Conservation (phyloP, 2,329 filamentous ascomycete genomes). For the Exutisphaerella laricina region DNA sequence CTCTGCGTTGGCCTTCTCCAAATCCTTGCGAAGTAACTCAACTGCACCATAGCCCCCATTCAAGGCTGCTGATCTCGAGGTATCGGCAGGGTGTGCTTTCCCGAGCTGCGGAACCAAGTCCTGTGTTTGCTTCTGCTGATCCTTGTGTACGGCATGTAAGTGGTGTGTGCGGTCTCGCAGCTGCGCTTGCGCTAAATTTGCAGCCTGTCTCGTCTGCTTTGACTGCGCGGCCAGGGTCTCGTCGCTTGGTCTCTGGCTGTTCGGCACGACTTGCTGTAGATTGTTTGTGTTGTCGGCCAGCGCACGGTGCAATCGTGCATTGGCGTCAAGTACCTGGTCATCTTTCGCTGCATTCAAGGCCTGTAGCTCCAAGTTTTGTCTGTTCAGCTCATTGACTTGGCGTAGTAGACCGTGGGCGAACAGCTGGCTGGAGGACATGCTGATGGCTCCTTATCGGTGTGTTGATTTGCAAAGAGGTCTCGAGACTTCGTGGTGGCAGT, state of each 20-base stretch:
- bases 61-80: no score
- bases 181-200: neutral
- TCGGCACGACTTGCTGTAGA: neutral
- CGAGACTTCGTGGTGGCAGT: neutral
- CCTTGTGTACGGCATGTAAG: neutral
- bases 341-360: constrained; percentile 19
- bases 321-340: constrained; percentile 14
- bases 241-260: neutral
- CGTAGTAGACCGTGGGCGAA: constrained; percentile 15
- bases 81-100: neutral
- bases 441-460: neutral
- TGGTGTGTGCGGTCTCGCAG: neutral
- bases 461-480: neutral
- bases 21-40: constrained; percentile 6
- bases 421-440: constrained; percentile 17
- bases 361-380: constrained; percentile 18
- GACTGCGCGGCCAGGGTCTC: neutral
- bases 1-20: constrained; percentile 10
- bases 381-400: constrained; percentile 15
- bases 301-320: constrained; percentile 10
- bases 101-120: constrained; percentile 4
- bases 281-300: neutral
- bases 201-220: neutral
- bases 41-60: no score
- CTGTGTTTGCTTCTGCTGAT: neutral